Evolutionary conservation across 2,329 filamentous ascomycete species (phyloP).

Genomic region (Colletotrichum zoysiae): DNA sequence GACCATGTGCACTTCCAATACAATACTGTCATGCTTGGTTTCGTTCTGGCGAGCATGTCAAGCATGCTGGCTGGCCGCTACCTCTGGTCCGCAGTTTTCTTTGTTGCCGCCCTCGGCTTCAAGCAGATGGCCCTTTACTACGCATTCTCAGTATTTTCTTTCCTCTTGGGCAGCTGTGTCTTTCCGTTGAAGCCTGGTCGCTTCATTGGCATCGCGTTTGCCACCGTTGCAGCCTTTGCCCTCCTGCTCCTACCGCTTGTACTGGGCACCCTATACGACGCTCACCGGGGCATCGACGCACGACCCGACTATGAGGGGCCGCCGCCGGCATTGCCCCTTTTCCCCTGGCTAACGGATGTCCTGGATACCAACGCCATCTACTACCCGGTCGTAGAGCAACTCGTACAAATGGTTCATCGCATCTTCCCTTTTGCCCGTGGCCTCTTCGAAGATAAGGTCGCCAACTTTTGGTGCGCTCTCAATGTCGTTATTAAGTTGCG

Average conservation of each 20-base stretch:
- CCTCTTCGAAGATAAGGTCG: slow-evolving; percentile 98
- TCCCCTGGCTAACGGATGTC: slow-evolving; percentile 67
- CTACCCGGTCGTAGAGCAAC: slow-evolving; percentile 81
- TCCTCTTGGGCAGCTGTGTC: slow-evolving; percentile 88
- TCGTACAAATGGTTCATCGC: slow-evolving; percentile 88
- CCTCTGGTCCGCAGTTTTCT: slow-evolving; percentile 92
- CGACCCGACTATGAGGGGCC: slow-evolving; percentile 68
- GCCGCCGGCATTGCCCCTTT: slow-evolving; percentile 73
- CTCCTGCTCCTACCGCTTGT: slow-evolving; percentile 82
- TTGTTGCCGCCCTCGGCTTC: slow-evolving; percentile 93
- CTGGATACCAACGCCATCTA: slow-evolving; percentile 75
- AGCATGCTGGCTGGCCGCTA: slow-evolving; percentile 87
- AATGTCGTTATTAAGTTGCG: slow-evolving; percentile 92
- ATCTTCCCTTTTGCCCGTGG: slow-evolving; percentile 97
- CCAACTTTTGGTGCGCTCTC: slow-evolving; percentile 96
- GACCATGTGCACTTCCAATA: slow-evolving; percentile 98
- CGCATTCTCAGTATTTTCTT: slow-evolving; percentile 91
- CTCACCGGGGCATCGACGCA: slow-evolving; percentile 71
- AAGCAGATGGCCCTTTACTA: slow-evolving; percentile 99
- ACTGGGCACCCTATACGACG: slow-evolving; percentile 77
- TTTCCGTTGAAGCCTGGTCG: slow-evolving; percentile 78
- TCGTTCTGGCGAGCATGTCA: slow-evolving; percentile 87
- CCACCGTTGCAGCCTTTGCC: slow-evolving; percentile 80
- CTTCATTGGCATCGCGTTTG: slow-evolving; percentile 79
- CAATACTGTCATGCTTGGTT: slow-evolving; percentile 97